phyloP scores from a whole-genome alignment of 2,329 filamentous ascomycete genomes.

The Fusarium hainanense region DNA sequence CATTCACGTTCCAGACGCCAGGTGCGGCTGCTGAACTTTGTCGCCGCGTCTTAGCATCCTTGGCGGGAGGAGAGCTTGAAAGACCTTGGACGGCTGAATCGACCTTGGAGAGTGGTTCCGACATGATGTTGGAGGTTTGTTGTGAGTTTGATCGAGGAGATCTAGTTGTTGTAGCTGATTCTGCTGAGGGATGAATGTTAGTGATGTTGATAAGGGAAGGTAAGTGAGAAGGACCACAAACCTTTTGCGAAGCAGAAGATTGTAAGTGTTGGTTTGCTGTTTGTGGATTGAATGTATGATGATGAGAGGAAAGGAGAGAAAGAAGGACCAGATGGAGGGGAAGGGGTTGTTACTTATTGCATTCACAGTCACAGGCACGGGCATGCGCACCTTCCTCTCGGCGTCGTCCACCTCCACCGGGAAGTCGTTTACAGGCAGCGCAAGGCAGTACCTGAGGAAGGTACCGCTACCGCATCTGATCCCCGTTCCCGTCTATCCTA shows the following conservation, averaged over 20 bases:
- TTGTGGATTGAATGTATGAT: slow-evolving; percentile 41
- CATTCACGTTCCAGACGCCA: slow-evolving; percentile 79
- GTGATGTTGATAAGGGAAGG: slow-evolving; percentile 10
- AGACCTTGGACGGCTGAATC: slow-evolving; percentile 90
- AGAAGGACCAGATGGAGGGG: slow-evolving; percentile 42
- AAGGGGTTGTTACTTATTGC: slow-evolving; percentile 53
- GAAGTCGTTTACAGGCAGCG: slow-evolving; percentile 3
- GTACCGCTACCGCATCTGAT: neutral
- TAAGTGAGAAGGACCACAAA: slow-evolving; percentile 20
- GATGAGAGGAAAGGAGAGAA: slow-evolving; percentile 41
- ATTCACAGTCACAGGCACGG: slow-evolving; percentile 19
- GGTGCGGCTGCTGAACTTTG: slow-evolving; percentile 76
- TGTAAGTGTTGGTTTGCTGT: slow-evolving; percentile 36
- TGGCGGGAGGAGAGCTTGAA: slow-evolving; percentile 73
- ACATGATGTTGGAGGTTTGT: slow-evolving; percentile 47
- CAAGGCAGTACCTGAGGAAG: slow-evolving; percentile 7
- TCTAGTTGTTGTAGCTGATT: slow-evolving; percentile 30
- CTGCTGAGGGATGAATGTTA: slow-evolving; percentile 29
- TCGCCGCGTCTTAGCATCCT: slow-evolving; percentile 68
- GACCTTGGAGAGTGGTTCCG: slow-evolving; percentile 80
- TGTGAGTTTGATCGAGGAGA: slow-evolving; percentile 40
- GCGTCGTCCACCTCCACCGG: slow-evolving; percentile 29
- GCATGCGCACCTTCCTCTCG: slow-evolving; percentile 35
- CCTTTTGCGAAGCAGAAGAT: slow-evolving; percentile 45
- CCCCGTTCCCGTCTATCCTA: slow-evolving; percentile 26